Conservation (phyloP, 768 basidiomycete genomes). For the Lactarius deliciosus region DNA sequence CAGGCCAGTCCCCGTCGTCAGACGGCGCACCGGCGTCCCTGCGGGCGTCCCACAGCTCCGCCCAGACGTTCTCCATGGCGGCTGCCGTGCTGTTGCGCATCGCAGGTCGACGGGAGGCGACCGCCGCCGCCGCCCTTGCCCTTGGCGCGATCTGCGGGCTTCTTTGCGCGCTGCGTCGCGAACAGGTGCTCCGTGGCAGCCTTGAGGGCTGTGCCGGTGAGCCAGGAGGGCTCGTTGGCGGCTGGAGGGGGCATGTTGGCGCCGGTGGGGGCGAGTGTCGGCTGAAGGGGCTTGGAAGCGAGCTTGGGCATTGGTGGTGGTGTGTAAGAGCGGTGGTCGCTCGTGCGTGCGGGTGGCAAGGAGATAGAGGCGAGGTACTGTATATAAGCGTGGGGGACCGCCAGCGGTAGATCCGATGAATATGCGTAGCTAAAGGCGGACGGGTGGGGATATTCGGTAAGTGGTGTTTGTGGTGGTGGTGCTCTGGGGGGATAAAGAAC, state of each 20-base stretch:
- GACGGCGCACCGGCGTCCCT: background rate
- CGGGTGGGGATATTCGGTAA: background rate
- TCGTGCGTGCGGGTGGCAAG: background rate
- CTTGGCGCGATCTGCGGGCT: conserved; percentile 29
- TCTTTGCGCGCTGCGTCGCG: conserved; percentile 27
- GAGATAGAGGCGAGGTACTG: background rate
- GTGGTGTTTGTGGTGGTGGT: background rate
- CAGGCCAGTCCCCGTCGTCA: conserved; percentile 23
- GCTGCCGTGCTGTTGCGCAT: background rate
- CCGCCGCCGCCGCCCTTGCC: conserved; percentile 5
- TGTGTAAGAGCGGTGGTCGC: conserved; percentile 2
- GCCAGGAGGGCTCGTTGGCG: conserved; percentile 17
- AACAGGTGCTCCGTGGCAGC: conserved; percentile 20
- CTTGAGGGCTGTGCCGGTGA: conserved; percentile 21
- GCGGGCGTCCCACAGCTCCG: conserved; percentile 20
- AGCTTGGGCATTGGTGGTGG: conserved; percentile 19
- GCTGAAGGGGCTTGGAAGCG: conserved; percentile 18
- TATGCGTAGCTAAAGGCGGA: conserved; percentile 10
- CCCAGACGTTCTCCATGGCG: conserved; percentile 11
- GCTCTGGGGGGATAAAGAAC: background rate
- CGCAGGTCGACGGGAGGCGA: background rate
- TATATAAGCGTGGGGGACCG: conserved; percentile 11
- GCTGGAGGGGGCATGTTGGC: background rate
- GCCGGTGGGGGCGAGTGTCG: background rate
- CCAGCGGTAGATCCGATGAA: conserved; percentile 29